phyloP scores from a whole-genome alignment of 192 early-diverging fungal genomes.

The Coemansia erecta region DNA sequence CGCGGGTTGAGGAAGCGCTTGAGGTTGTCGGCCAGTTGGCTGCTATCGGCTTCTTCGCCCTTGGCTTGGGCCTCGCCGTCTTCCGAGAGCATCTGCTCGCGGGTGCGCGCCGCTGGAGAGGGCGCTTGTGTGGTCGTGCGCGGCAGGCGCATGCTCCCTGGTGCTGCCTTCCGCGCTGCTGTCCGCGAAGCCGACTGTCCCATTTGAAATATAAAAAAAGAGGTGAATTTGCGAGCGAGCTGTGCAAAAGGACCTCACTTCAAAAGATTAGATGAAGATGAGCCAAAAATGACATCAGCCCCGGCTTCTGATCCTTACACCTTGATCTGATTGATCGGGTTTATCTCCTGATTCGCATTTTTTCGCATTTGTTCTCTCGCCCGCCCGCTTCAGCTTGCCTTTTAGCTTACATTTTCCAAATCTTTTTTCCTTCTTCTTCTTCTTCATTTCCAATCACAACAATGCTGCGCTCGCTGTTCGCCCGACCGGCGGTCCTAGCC shows the following conservation, averaged over 20 bases:
- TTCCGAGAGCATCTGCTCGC: conserved; percentile 39
- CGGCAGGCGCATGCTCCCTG: conserved; percentile 19
- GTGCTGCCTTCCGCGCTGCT: not conserved
- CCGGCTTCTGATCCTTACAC: no score
- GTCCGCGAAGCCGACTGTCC: no score
- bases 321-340: no score
- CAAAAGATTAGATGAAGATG: no score
- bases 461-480: conserved; percentile 16
- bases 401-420: not conserved
- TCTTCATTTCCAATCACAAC: conserved; percentile 5
- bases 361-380: no score
- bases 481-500: not conserved
- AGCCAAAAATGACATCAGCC: no score
- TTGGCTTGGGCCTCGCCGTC: conserved; percentile 5
- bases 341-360: no score
- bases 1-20: conserved; percentile 39
- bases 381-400: not conserved
- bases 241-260: no score
- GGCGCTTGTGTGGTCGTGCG: conserved; percentile 1
- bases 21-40: conserved; percentile 27
- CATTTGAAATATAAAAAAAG: no score
- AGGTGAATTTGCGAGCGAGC: not conserved
- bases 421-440: no score
- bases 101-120: conserved; percentile 16
- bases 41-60: not conserved